These are phyloP conservation scores for Phytophthora macrochlamydospora DNA, from an alignment of 352 stramenopile species.

Conservation along the genomic window DNA sequence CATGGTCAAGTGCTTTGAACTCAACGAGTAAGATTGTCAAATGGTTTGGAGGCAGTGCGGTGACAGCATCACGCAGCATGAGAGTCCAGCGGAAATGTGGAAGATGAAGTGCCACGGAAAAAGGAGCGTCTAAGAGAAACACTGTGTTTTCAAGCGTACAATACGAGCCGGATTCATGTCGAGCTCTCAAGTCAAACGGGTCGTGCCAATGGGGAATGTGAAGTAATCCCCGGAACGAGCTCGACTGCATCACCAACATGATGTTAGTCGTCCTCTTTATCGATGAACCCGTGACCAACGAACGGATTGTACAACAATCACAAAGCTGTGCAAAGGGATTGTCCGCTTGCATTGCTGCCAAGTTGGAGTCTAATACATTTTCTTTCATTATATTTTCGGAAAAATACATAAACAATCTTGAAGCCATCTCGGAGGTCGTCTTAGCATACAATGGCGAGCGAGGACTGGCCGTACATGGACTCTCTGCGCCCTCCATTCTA, in stretches of 20 bases:
- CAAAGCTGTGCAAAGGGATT: too few species aligned
- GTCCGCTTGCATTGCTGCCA: background rate
- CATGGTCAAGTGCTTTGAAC: background rate
- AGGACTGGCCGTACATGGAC: slow-evolving; percentile 59
- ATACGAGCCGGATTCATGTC: background rate
- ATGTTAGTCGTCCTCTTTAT: background rate
- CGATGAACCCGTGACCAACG: background rate
- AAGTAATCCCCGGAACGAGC: too few species aligned
- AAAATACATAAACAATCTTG: background rate
- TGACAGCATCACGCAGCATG: slow-evolving; percentile 19
- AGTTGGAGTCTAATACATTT: background rate
- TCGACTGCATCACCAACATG: too few species aligned
- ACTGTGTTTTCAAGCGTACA: background rate
- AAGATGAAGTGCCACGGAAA: slow-evolving; percentile 11
- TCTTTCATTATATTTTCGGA: too few species aligned
- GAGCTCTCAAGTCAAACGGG: slow-evolving; percentile 17
- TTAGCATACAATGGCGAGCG: slow-evolving; percentile 7
- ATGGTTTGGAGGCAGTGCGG: slow-evolving; percentile 20
- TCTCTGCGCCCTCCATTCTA: slow-evolving; percentile 68
- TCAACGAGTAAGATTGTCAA: background rate
- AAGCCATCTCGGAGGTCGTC: background rate
- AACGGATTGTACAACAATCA: too few species aligned
- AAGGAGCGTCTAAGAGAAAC: background rate
- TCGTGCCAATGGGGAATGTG: slow-evolving; percentile 2
- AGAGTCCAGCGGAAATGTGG: slow-evolving; percentile 16